Base-by-base conservation (phyloP, 371 early-diverging fungal species). In the Actinomortierella wolfii region DNA sequence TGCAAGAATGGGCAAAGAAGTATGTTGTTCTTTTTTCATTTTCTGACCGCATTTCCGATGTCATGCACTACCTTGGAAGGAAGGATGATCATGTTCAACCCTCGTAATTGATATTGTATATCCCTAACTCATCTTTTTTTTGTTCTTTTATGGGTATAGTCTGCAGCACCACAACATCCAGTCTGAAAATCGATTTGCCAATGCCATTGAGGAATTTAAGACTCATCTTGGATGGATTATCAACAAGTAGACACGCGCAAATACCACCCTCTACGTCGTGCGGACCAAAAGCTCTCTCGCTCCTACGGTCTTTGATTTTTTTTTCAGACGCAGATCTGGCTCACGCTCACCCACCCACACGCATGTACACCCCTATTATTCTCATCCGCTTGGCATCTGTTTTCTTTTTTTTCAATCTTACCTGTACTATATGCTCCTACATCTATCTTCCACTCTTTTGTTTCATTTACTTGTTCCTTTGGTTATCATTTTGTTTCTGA, bases 1-100 rank as follows among this genome's bases (percentile, higher is more conserved):
- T 94, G 21, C 81, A 79, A 43, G 91, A 92, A 67, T 96, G 96
- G 96, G 92, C 87, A 4, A 84, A 79, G 59, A 81, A 81, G 84
- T 84, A 81, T 34, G 34, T 34, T 11, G 34, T 43, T 8, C 13
- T 23, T 21, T n/a, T 21, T 8, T 54, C 3, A 3, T 18, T 20
- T 54, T n/a, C n/a, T 54, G 49, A 13, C n/a, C 44, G n/a, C n/a
- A 17, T 41, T 55, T 56, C 59, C 9, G 13, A 51, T 34, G 34
- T 34, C 11, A 4, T 34, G 4, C 34, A 56, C 45, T 8, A 7
- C 5, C 21, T n/a, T n/a, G n/a, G n/a, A n/a, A n/a, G n/a, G n/a
- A n/a, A 59, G 66, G n/a, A 24, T 40, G 14, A 2, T 11, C 24
- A 34, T 47, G 23, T 15, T 29, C 9, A 21, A 15, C 15, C 20